Evolutionary conservation across 192 early-diverging fungal species (phyloP), one percentile per base, ranked within the genome.

Genomic region (Chytriomyces confervae): DNA sequence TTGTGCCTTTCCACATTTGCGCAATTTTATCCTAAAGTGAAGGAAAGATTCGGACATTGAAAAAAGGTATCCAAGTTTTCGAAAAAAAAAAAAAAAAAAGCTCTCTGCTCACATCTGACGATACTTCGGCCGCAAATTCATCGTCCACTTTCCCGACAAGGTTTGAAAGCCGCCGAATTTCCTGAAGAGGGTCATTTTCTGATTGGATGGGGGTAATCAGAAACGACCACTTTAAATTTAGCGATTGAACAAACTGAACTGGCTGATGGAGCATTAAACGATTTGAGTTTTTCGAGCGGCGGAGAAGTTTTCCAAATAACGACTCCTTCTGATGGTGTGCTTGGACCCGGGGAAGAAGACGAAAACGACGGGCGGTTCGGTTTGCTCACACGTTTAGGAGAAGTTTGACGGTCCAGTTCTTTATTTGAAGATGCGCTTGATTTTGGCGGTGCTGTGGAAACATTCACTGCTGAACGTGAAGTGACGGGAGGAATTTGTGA

Each of bases 231-330:
- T 57, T 57, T 57, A 20, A 20, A n/a, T 57, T 57, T 4, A 57
- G 13, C 16, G 20, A n/a, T 57, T 57, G 53, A 20, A n/a, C 53
- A 13, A 57, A 48, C 66, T 68, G 23, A 64, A 64, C 62, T 16
- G 13, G 11, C 36, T 10, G 36, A 20, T 29, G 13, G 20, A 20
- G 7, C 36, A 9, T 47, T 46, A 47, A 69, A 49, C 23, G 43
- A 44, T 24, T 71, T 71, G 13, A 71, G 53, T 57, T 71, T 71
- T 71, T 71, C 53, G 8, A 71, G 53, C 8, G 69, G 69, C 11
- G 69, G 69, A 29, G 69, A 71, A 8, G 47, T 36, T 29, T 53
- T 71, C 69, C 69, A 71, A 24, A 71, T 20, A 49, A 71, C 44
- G 36, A 27, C 27, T 23, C 69, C 50, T 23, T 71, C 66, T 3